phyloP scores from a whole-genome alignment of 2,329 filamentous ascomycete genomes.

The Amauroascus niger region DNA sequence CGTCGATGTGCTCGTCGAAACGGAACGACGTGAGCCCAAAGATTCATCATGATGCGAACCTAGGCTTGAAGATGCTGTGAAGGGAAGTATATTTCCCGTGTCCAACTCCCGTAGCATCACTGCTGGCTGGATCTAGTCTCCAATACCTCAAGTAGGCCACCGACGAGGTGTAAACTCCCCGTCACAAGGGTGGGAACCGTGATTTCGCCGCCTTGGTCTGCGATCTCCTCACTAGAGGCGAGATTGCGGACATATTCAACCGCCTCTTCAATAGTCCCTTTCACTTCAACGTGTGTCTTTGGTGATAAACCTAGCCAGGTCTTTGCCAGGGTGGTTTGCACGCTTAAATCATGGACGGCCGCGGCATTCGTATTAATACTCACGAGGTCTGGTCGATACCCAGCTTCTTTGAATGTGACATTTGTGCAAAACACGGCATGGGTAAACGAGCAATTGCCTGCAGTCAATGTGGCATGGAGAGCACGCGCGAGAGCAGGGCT shows the following conservation, averaged over 20 bases:
- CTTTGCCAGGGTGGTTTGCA: slow-evolving; percentile 58
- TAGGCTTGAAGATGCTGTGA: too few species aligned
- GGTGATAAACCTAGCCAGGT: slow-evolving; percentile 51
- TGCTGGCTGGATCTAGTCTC: slow-evolving; percentile 33
- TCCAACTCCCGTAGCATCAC: background rate
- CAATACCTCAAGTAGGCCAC: slow-evolving; percentile 64
- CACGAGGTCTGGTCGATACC: slow-evolving; percentile 55
- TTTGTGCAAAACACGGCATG: slow-evolving; percentile 77
- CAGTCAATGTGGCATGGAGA: slow-evolving; percentile 50
- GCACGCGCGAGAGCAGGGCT: slow-evolving; percentile 54
- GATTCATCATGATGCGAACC: too few species aligned
- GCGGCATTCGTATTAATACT: slow-evolving; percentile 51
- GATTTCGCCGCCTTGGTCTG: slow-evolving; percentile 13
- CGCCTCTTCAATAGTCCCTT: slow-evolving; percentile 60
- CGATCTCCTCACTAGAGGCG: slow-evolving; percentile 25
- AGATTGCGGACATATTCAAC: slow-evolving; percentile 48
- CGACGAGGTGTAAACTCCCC: slow-evolving; percentile 75
- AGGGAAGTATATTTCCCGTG: background rate
- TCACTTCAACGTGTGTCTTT: slow-evolving; percentile 45
- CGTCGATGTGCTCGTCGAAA: too few species aligned
- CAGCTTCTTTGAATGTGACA: slow-evolving; percentile 51
- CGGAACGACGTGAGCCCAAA: too few species aligned
- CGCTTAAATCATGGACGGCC: slow-evolving; percentile 50
- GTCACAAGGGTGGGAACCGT: slow-evolving; percentile 61
- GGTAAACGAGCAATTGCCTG: slow-evolving; percentile 47